These are phyloP conservation scores for Metarhizium anisopliae DNA, from an alignment of 2,329 filamentous ascomycete genomes.

Conservation along the genomic window DNA sequence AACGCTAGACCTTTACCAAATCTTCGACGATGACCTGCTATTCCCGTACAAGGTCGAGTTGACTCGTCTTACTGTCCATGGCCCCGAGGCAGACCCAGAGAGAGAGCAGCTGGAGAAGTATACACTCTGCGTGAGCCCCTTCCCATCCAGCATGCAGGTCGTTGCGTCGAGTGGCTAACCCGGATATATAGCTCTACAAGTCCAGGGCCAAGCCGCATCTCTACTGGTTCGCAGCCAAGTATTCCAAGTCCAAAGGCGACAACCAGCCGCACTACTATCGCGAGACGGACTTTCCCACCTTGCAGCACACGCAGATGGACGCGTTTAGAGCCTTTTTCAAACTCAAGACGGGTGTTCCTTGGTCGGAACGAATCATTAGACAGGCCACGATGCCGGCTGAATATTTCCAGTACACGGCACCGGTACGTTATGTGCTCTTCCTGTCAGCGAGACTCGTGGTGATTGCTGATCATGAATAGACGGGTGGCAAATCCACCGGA, in stretches of 20 bases:
- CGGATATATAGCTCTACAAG: slow-evolving; percentile 53
- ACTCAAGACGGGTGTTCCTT: slow-evolving; percentile 46
- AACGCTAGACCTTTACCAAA: slow-evolving; percentile 46
- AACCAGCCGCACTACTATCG: slow-evolving; percentile 26
- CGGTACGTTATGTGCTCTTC: slow-evolving; percentile 25
- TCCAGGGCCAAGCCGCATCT: slow-evolving; percentile 48
- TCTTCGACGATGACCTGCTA: slow-evolving; percentile 50
- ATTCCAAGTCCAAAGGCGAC: slow-evolving; percentile 31
- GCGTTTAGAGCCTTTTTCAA: slow-evolving; percentile 50
- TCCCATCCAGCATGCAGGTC: neutral
- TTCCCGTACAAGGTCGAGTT: slow-evolving; percentile 59
- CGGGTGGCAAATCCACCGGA: slow-evolving; percentile 29
- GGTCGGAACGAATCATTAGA: slow-evolving; percentile 43
- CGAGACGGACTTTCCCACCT: slow-evolving; percentile 27
- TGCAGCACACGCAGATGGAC: slow-evolving; percentile 34
- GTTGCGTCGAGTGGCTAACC: neutral
- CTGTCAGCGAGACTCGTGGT: too few species aligned
- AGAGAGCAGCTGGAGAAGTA: neutral
- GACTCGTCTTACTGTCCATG: slow-evolving; percentile 33
- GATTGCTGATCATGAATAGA: slow-evolving; percentile 13
- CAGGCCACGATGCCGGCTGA: slow-evolving; percentile 20
- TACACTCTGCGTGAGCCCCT: slow-evolving; percentile 44
- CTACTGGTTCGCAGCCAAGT: slow-evolving; percentile 52
- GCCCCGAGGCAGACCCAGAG: neutral
- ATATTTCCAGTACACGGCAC: slow-evolving; percentile 36